Base-by-base conservation (phyloP, 83 land plant species). In the Diphasiastrum complanatum region DNA sequence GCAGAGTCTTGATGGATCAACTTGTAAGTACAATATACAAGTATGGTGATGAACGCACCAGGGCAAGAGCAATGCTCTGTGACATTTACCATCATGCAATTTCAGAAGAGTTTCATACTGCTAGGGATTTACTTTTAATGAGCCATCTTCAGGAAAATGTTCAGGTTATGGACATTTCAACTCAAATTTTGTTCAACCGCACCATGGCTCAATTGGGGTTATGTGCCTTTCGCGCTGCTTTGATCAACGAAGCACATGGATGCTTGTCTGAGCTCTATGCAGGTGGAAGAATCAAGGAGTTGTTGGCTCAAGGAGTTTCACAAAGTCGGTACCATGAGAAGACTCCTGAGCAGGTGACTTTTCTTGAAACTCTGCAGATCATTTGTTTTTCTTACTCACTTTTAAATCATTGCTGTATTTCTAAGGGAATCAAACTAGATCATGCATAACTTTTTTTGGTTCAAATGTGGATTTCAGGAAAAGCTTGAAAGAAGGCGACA, bases 161-260 rank as follows among this genome's bases (percentile, higher is more conserved):
- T n/a, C 85, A 81, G 64, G 79, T 78, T 36, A 83, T 89, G 96
- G 96, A 89, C 49, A 73, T 89, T 2, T 75, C 81, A 16, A 81
- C 85, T 0, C 91, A 90, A 54, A 86, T 90, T 5, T 77, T 90
- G 45, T 86, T 81, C 45, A 85, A 90, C 68, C 61, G 97, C 34
- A 83, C 88, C 2, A 90, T 90, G 97, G 88, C 97, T 1, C 97
- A 90, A 59, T 77, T 90, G 48, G 97, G 97, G 18, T 60, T 90
- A 0, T 83, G 85, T 77, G 91, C 92, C 0, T 90, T 90, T 63
- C 70, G 92, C 26, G 81, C 73, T 10, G 79, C 84, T 10, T 61
- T 86, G 30, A 65, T 90, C 41, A 35, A 68, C 30, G 97, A 90
- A 52, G 85, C 83, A 18, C 91, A 86, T 50, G 67, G 78, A 5